Evolutionary conservation across 2,329 filamentous ascomycete species (phyloP).

Genomic region (Tolypocladium inflatum): DNA sequence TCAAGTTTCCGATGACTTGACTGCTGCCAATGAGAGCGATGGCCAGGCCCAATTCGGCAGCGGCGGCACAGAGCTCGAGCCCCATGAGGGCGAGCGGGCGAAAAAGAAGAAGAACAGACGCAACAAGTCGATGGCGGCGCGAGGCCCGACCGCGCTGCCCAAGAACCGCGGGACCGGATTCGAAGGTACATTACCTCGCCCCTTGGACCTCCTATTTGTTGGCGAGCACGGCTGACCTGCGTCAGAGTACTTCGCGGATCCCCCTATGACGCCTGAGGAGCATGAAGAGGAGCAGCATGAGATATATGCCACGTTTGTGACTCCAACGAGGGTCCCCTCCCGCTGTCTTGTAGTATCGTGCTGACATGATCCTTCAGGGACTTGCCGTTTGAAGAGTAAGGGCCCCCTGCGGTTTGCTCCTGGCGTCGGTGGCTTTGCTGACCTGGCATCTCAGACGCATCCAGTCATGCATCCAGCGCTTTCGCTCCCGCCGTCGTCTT

Average conservation of each 20-base stretch:
- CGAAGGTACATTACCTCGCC: slow-evolving; percentile 41
- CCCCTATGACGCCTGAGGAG: slow-evolving; percentile 64
- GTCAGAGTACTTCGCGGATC: slow-evolving; percentile 66
- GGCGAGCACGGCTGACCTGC: neutral
- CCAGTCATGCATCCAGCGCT: slow-evolving; percentile 76
- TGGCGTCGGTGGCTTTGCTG: slow-evolving; percentile 3
- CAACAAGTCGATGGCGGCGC: slow-evolving; percentile 9
- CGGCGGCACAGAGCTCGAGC: neutral
- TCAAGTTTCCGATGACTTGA: neutral
- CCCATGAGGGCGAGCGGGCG: neutral
- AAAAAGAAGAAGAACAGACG: slow-evolving; percentile 11
- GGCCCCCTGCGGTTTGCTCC: too few relatives aligned
- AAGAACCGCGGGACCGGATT: slow-evolving; percentile 53
- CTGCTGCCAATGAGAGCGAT: neutral
- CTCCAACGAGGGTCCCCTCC: too few relatives aligned
- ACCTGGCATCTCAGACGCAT: slow-evolving; percentile 51
- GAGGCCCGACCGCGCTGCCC: slow-evolving; percentile 30
- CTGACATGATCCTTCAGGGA: slow-evolving; percentile 25
- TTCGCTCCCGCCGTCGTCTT: slow-evolving; percentile 66
- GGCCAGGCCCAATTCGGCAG: too few relatives aligned
- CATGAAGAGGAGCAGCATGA: slow-evolving; percentile 50
- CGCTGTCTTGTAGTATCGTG: neutral
- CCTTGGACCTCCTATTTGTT: neutral
- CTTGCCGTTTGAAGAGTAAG: slow-evolving; percentile 47
- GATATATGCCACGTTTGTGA: slow-evolving; percentile 56